Evolutionary conservation across 2,329 filamentous ascomycete species (phyloP).

Genomic region (Stachybotrys elegans): DNA sequence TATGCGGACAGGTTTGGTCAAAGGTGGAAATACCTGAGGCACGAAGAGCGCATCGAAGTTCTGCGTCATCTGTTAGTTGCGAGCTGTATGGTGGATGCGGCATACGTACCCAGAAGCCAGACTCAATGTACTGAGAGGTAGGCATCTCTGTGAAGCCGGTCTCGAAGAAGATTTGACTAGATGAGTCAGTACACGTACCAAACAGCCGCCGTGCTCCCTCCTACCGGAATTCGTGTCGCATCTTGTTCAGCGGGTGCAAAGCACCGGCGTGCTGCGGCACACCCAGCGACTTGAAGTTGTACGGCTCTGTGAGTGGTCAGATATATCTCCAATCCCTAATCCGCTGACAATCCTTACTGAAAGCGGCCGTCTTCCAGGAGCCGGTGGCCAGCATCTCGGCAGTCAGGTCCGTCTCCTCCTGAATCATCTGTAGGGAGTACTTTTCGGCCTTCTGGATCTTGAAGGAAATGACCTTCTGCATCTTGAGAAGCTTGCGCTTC

Average conservation of each 20-base stretch:
- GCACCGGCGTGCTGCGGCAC: constrained; percentile 57
- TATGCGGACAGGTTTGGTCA: not conserved
- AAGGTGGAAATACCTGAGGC: constrained; percentile 49
- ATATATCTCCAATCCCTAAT: constrained; percentile 56
- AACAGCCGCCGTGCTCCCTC: too few relatives aligned
- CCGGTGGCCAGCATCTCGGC: constrained; percentile 85
- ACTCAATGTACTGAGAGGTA: constrained; percentile 88
- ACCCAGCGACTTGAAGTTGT: constrained; percentile 69
- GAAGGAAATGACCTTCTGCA: constrained; percentile 83
- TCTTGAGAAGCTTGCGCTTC: constrained; percentile 84
- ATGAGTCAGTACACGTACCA: not conserved
- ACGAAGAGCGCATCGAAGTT: constrained; percentile 98
- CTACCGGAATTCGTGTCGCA: constrained; percentile 81
- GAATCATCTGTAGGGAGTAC: constrained; percentile 80
- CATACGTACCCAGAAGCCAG: constrained; percentile 76
- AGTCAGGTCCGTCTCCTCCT: constrained; percentile 93
- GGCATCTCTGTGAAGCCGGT: constrained; percentile 99
- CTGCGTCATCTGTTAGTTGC: constrained; percentile 7
- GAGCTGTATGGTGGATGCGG: too few relatives aligned
- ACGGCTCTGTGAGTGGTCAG: constrained; percentile 42
- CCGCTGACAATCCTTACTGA: constrained; percentile 61
- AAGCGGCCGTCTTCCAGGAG: constrained; percentile 85
- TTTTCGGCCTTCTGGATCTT: constrained; percentile 79
- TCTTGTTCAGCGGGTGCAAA: constrained; percentile 78
- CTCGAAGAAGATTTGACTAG: constrained; percentile 87